phyloP scores from a whole-genome alignment of 495 filamentous ascomycete genomes.

The Poronia punctata region DNA sequence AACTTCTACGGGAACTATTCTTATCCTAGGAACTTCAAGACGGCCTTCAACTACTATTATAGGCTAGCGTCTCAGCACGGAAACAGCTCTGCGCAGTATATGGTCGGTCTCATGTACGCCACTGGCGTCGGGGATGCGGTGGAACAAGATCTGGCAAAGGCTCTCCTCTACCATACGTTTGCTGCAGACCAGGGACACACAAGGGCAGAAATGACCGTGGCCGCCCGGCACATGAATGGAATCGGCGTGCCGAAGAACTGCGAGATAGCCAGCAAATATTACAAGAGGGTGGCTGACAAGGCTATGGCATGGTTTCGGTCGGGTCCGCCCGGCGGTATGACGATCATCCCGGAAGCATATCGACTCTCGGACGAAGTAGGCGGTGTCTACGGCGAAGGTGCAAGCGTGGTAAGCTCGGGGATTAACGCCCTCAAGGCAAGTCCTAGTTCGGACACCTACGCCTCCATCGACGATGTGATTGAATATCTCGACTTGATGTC shows the following conservation, averaged over 20 bases:
- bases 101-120: conserved; percentile 94
- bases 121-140: conserved; percentile 83
- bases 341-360: conserved; percentile 67
- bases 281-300: conserved; percentile 91
- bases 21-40: conserved; percentile 73
- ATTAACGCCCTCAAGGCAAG: conserved; percentile 67
- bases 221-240: conserved; percentile 77
- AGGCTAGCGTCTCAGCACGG: conserved; percentile 69
- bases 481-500: conserved; percentile 94
- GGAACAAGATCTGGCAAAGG: conserved; percentile 83
- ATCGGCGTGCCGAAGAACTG: conserved; percentile 83
- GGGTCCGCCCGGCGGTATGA: conserved; percentile 83
- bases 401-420: conserved; percentile 87
- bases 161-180: conserved; percentile 89
- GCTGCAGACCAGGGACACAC: conserved; percentile 80
- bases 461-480: conserved; percentile 84
- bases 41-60: conserved; percentile 77
- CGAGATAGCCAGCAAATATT: conserved; percentile 76
- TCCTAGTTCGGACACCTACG: conserved; percentile 64
- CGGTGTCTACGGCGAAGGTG: conserved; percentile 91
- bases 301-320: conserved; percentile 77
- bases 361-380: conserved; percentile 81
- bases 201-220: conserved; percentile 87
- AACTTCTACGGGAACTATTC: conserved; percentile 95
- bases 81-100: conserved; percentile 87